Evolutionary conservation across 2,329 filamentous ascomycete genomes (phyloP), one percentile per base, ranked within the genome.

Genomic region (Colletotrichum sansevieriae): DNA sequence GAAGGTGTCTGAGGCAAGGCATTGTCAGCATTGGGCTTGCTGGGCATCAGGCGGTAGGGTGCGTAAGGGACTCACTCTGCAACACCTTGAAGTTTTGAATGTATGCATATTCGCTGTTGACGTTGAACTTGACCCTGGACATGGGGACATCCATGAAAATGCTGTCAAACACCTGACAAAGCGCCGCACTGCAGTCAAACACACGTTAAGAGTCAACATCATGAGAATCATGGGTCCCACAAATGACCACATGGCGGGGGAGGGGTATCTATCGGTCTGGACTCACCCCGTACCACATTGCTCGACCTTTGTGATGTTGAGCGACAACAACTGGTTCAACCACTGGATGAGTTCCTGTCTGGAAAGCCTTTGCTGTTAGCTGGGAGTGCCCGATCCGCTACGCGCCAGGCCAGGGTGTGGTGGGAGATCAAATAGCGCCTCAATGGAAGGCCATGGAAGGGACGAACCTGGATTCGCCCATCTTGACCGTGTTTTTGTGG

Each of bases 261-360:
- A 74, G 72, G 74, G 72, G 74, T 74, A 86, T 74, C 72, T 74
- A 86, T 74, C 72, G 76, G 74, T 74, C 71, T 46, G 67, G 71
- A 80, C 84, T 76, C 90, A 98, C 95, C 95, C 96, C 78, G 95
- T 98, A 80, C 96, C 96, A 81, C 95, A 98, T 87, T 99, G 96
- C 85, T 99, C 96, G 80, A 99, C 94, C 84, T 98, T 98, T 76
- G 92, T 98, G 76, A 99, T 90, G 85, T 98, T 99, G 77, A 99
- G 91, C 85, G 98, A 94, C 59, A 99, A 90, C 71, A 99, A 92
- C 87, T 93, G 95, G 87, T 99, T 99, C 74, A 98, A 86, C 96
- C 96, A 99, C 83, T 91, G 88, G 75, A 99, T 87, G 75, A 99
- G 90, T 85, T 99, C 96, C 84, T 99, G 96, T 86, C 96, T 98